These are phyloP conservation scores for Penicillium ucsense DNA, from an alignment of 495 filamentous ascomycete genomes.

Conservation along the genomic window DNA sequence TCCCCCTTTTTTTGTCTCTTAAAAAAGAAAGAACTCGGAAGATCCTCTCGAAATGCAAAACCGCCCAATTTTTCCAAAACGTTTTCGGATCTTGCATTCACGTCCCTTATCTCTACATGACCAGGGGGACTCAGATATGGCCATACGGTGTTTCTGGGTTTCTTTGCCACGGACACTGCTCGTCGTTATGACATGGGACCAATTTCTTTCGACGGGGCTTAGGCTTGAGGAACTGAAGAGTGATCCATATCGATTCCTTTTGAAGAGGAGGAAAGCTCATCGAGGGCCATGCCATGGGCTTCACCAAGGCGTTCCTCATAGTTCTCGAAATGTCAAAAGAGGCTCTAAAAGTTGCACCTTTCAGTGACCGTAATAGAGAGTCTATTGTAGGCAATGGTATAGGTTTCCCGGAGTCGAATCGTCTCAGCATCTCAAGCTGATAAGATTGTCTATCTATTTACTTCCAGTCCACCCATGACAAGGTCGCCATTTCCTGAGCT, in stretches of 20 bases:
- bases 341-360: constrained; percentile 1
- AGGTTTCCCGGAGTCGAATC: too few species aligned
- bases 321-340: constrained; percentile 3
- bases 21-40: constrained; percentile 33
- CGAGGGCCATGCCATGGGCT: constrained; percentile 5
- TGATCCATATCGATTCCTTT: neutral
- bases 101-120: too few species aligned
- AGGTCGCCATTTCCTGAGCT: too few species aligned
- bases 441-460: too few species aligned
- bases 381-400: too few species aligned
- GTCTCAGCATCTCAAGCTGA: too few species aligned
- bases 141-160: constrained; percentile 3
- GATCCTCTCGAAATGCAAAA: constrained; percentile 36
- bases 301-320: constrained; percentile 1
- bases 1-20: constrained; percentile 23
- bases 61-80: constrained; percentile 23
- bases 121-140: neutral
- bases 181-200: neutral
- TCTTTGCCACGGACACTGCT: neutral
- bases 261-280: neutral
- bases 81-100: neutral
- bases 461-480: too few species aligned
- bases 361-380: too few species aligned
- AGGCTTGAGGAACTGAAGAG: neutral
- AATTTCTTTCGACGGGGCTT: neutral